phyloP scores from a whole-genome alignment of 2,329 filamentous ascomycete species.

The Claviceps pazoutovae region DNA sequence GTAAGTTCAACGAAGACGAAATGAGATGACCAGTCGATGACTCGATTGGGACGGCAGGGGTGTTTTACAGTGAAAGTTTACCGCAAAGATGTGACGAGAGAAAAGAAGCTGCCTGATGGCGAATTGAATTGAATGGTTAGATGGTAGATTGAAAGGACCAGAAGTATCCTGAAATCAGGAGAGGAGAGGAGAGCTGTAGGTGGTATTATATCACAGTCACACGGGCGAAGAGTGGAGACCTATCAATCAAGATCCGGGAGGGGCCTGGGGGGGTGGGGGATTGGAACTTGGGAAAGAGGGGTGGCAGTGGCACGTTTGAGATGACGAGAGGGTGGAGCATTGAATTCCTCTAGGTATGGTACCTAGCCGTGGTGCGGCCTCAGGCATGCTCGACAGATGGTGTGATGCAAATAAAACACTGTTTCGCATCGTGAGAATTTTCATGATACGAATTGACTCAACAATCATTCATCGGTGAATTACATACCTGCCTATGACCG shows the following conservation, averaged over 20 bases:
- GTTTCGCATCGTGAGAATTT: not conserved
- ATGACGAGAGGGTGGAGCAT: not conserved
- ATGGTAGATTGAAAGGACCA: not conserved
- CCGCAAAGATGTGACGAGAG: not conserved
- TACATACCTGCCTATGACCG: not conserved
- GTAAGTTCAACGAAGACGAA: not conserved
- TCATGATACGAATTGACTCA: no score
- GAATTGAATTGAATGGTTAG: conserved; percentile 4
- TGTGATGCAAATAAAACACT: no score
- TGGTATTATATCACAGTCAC: conserved; percentile 12
- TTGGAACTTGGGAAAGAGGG: not conserved
- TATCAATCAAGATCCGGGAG: conserved; percentile 5
- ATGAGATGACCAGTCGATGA: not conserved
- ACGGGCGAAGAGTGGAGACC: conserved; percentile 9
- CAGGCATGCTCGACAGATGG: no score
- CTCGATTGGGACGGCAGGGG: not conserved
- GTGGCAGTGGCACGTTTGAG: not conserved
- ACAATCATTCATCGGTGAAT: no score
- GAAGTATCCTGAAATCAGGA: not conserved
- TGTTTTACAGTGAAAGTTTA: not conserved
- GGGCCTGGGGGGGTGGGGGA: not conserved
- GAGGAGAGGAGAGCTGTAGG: conserved; percentile 6
- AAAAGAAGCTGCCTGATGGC: conserved; percentile 1
- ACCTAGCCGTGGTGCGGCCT: not conserved
- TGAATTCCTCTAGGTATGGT: no score